These are phyloP conservation scores for Aspergillus bridgeri DNA, from an alignment of 495 filamentous ascomycete species.

Conservation along the genomic window DNA sequence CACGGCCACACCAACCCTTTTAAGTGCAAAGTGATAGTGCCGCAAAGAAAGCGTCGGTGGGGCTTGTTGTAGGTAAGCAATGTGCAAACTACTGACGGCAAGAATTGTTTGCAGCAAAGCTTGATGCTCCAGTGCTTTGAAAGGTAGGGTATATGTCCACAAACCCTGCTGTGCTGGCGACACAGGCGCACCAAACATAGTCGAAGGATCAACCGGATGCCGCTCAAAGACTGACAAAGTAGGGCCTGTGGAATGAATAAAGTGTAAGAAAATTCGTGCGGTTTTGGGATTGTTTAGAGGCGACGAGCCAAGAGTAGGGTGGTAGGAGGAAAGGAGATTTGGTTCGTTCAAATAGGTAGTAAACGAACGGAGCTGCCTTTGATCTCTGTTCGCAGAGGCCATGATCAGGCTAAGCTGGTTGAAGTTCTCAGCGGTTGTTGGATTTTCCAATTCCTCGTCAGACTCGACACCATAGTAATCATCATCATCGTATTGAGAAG, in stretches of 20 bases:
- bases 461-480: constrained; percentile 63
- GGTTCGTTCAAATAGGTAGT: constrained; percentile 62
- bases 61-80: constrained; percentile 72
- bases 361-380: constrained; percentile 54
- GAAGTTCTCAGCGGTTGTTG: constrained; percentile 53
- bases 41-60: constrained; percentile 77
- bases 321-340: constrained; percentile 75
- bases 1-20: constrained; percentile 71
- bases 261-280: constrained; percentile 87
- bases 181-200: constrained; percentile 63
- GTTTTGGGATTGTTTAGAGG: constrained; percentile 81
- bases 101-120: constrained; percentile 89
- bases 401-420: constrained; percentile 45
- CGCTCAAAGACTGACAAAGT: constrained; percentile 86
- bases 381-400: constrained; percentile 48
- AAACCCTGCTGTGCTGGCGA: constrained; percentile 70
- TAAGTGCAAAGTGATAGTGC: constrained; percentile 85
- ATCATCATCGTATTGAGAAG: constrained; percentile 42
- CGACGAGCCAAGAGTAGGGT: constrained; percentile 67
- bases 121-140: constrained; percentile 77
- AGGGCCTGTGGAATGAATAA: constrained; percentile 84
- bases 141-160: constrained; percentile 86
- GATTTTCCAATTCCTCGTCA: constrained; percentile 62
- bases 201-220: constrained; percentile 71
- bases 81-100: constrained; percentile 82